Conservation (phyloP, 225 moss, liverwort and hornwort genomes). For the Bryum argenteum region DNA sequence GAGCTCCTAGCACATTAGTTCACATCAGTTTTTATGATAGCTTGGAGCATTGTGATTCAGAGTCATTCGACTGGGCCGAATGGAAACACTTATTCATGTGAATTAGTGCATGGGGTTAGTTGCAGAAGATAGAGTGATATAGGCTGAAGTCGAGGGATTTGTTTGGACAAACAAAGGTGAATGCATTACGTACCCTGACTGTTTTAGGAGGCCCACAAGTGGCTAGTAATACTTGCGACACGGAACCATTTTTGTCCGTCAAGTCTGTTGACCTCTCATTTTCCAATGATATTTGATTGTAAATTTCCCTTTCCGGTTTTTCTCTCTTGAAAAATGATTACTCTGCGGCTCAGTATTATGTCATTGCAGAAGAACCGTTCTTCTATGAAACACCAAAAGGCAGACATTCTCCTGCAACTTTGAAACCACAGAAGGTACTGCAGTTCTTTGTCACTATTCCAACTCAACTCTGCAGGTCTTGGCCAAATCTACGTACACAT, state of each 20-base stretch:
- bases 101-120: constrained; percentile 16
- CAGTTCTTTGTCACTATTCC: too few species aligned
- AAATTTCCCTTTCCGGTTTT: background rate
- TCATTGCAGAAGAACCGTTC: background rate
- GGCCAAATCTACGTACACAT: background rate
- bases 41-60: constrained; percentile 20
- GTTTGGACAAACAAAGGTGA: constrained; percentile 31
- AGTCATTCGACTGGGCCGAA: constrained; percentile 14
- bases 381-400: background rate
- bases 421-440: background rate
- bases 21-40: background rate
- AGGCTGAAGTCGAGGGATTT: constrained; percentile 14
- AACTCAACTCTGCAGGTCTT: background rate
- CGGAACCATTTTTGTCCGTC: constrained; percentile 35
- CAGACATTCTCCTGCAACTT: constrained; percentile 7
- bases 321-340: background rate
- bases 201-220: constrained; percentile 35
- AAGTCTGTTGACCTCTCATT: constrained; percentile 30
- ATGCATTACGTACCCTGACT: constrained; percentile 35
- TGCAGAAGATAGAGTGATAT: constrained; percentile 11
- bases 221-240: constrained; percentile 37
- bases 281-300: background rate
- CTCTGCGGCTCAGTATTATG: background rate
- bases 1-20: constrained; percentile 12
- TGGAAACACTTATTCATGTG: background rate